Evolutionary conservation across 768 basidiomycete species (phyloP).

Genomic region (Coprinellus micaceus): DNA sequence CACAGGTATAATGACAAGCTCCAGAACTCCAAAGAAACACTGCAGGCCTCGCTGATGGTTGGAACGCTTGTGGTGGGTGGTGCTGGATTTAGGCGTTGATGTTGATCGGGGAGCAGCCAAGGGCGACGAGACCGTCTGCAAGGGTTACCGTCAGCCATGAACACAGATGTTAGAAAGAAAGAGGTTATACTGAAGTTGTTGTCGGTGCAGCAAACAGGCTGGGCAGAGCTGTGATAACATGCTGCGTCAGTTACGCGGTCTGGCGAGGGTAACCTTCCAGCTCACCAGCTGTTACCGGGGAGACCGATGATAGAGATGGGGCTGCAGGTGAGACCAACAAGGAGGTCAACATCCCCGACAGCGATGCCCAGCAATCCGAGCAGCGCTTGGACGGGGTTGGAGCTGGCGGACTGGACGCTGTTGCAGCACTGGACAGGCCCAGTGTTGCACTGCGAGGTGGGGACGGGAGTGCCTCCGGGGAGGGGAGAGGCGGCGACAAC

Average conservation of each 20-base stretch:
- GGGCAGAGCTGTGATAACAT: constrained; percentile 16
- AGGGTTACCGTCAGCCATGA: too few relatives aligned
- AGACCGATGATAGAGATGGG: constrained; percentile 17
- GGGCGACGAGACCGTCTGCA: constrained; percentile 29
- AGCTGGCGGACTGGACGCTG: constrained; percentile 6
- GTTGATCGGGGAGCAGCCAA: constrained; percentile 37
- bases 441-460: constrained; percentile 23
- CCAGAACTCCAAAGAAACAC: too few relatives aligned
- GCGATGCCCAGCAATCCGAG: constrained; percentile 16
- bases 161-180: too few relatives aligned
- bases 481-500: background rate
- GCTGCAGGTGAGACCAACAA: constrained; percentile 15
- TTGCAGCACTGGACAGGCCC: constrained; percentile 28
- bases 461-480: background rate
- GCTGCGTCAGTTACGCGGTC: constrained; percentile 4
- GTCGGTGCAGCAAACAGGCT: constrained; percentile 30
- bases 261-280: constrained; percentile 12
- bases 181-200: constrained; percentile 30
- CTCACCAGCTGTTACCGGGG: constrained; percentile 27
- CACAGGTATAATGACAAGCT: too few relatives aligned
- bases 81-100: constrained; percentile 22
- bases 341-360: constrained; percentile 8
- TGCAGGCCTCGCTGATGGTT: too few relatives aligned
- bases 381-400: constrained; percentile 2
- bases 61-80: too few relatives aligned